These are phyloP conservation scores for Candida glucosophila DNA, from an alignment of 1,139 yeast genomes.

Conservation along the genomic window DNA sequence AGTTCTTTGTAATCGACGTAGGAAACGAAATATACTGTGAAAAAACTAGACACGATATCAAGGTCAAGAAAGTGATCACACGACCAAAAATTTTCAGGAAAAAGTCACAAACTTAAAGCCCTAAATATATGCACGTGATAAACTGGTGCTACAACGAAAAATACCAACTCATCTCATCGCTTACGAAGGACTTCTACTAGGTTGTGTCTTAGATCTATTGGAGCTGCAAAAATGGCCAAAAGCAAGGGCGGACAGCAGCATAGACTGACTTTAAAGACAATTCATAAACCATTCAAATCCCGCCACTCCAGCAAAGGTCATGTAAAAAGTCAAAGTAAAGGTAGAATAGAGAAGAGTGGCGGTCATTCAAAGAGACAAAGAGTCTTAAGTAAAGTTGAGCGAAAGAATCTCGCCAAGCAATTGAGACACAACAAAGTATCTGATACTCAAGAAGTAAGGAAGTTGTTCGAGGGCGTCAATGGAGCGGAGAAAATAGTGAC, in stretches of 20 bases:
- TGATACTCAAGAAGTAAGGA: conserved; percentile 43
- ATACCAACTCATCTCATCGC: too few species aligned
- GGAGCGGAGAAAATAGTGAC: conserved; percentile 84
- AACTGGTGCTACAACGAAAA: too few species aligned
- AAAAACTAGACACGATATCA: too few species aligned
- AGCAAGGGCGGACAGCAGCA: conserved; percentile 66
- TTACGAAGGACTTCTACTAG: too few species aligned
- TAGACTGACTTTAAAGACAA: conserved; percentile 72
- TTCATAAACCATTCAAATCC: conserved; percentile 84
- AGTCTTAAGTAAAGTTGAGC: conserved; percentile 54
- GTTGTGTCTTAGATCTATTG: too few species aligned
- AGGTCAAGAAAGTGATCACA: too few species aligned
- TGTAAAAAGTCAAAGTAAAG: conserved; percentile 69
- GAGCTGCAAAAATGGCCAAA: too few species aligned
- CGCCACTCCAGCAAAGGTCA: conserved; percentile 90
- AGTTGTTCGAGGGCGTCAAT: conserved; percentile 67
- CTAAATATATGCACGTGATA: too few species aligned
- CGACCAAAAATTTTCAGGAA: too few species aligned
- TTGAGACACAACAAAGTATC: conserved; percentile 62
- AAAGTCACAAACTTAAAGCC: too few species aligned
- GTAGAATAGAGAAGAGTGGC: conserved; percentile 67
- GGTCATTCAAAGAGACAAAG: conserved; percentile 32
- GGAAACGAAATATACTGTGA: too few species aligned
- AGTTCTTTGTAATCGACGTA: too few species aligned
- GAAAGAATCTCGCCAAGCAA: conserved; percentile 77